These are phyloP conservation scores for Puccinia coronata DNA, from an alignment of 1,284 basidiomycete genomes.

Conservation along the genomic window DNA sequence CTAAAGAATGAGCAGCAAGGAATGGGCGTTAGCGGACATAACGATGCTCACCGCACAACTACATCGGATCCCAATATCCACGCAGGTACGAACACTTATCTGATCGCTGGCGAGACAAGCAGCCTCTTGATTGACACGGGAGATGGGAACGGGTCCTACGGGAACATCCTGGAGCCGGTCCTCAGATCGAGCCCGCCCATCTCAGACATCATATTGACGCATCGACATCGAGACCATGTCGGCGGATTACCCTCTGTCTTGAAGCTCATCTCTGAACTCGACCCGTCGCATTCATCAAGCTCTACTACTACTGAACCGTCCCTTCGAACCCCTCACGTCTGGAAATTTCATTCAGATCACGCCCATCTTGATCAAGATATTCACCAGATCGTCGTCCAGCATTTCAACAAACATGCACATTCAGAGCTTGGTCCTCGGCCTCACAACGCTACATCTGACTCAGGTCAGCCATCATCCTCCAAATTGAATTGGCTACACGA, in stretches of 20 bases:
- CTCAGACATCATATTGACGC: conserved; percentile 84
- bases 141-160: conserved; percentile 73
- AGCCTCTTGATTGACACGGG: conserved; percentile 85
- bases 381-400: conserved; percentile 61
- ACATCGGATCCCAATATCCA: background rate
- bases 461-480: no score
- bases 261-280: conserved; percentile 61
- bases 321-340: conserved; percentile 59
- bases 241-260: conserved; percentile 76
- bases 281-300: no score
- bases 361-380: conserved; percentile 51
- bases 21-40: no score
- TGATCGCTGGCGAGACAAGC: conserved; percentile 70
- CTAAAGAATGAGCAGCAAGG: no score
- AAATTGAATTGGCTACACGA: conserved; percentile 51
- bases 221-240: conserved; percentile 85
- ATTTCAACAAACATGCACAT: no score
- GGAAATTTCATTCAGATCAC: conserved; percentile 57
- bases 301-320: background rate
- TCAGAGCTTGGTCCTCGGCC: conserved; percentile 63
- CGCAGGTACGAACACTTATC: conserved; percentile 86
- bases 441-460: conserved; percentile 66
- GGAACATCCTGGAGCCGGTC: conserved; percentile 68
- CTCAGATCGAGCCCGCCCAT: conserved; percentile 62
- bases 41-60: no score